Conservation (phyloP, 2,329 filamentous ascomycete genomes). For the Calonectria fujianensis region DNA sequence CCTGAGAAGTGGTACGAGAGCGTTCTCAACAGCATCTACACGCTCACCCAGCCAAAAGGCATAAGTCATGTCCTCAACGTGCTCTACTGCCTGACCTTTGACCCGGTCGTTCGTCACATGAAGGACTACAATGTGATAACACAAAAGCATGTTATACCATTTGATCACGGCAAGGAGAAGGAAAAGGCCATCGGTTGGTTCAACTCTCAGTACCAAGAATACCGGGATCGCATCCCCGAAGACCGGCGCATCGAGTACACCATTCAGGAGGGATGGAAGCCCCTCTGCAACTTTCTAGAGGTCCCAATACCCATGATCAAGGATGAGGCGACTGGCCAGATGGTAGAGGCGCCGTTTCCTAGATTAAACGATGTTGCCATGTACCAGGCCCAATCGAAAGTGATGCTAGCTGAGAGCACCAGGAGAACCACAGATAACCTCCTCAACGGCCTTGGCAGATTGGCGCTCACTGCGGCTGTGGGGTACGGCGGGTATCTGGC, state of each 20-base stretch:
- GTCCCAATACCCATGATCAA: conserved; percentile 60
- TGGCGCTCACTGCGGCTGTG: conserved; percentile 50
- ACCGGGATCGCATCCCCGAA: conserved; percentile 59
- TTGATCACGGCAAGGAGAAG: conserved; percentile 59
- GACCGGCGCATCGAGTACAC: conserved; percentile 62
- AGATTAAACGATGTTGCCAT: conserved; percentile 56
- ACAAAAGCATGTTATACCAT: conserved; percentile 52
- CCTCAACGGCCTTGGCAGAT: conserved; percentile 48
- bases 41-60: conserved; percentile 50
- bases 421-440: conserved; percentile 53
- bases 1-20: conserved; percentile 60
- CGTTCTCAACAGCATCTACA: conserved; percentile 57
- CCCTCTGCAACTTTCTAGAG: conserved; percentile 63
- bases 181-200: conserved; percentile 62
- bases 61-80: conserved; percentile 53
- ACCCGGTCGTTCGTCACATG: conserved; percentile 52
- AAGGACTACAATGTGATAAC: conserved; percentile 55
- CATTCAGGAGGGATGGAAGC: conserved; percentile 63
- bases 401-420: conserved; percentile 38
- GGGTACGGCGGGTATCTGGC: conserved; percentile 57
- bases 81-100: conserved; percentile 57
- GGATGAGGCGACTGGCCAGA: conserved; percentile 56
- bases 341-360: conserved; percentile 59
- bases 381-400: conserved; percentile 46
- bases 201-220: conserved; percentile 60